phyloP scores from a whole-genome alignment of 2,329 filamentous ascomycete genomes.

The Penicillium sp. region DNA sequence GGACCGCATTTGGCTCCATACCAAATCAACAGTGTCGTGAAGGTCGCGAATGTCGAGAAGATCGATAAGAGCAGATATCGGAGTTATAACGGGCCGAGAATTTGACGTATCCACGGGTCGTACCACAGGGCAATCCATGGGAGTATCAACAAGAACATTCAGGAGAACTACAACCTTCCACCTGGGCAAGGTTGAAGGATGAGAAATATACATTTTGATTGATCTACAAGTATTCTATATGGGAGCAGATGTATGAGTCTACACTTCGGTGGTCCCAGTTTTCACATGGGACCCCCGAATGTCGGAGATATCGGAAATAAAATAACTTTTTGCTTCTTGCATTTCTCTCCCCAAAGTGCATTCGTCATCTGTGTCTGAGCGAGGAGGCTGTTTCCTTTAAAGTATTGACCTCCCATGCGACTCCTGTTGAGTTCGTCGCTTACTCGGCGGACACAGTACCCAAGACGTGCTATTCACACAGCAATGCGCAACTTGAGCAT shows the following conservation, averaged over 20 bases:
- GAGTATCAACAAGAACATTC: background rate
- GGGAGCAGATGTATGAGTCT: background rate
- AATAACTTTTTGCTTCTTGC: slow-evolving; percentile 9
- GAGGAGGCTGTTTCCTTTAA: slow-evolving; percentile 3
- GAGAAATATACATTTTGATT: background rate
- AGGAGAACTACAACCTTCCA: background rate
- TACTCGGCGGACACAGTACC: slow-evolving; percentile 15
- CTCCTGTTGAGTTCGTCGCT: slow-evolving; percentile 16
- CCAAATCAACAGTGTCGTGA: slow-evolving; percentile 10
- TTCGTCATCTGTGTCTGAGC: background rate
- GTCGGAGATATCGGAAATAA: slow-evolving; percentile 27
- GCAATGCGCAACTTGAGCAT: slow-evolving; percentile 36
- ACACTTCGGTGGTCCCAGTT: background rate
- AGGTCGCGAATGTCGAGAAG: slow-evolving; percentile 11
- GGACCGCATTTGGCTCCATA: slow-evolving; percentile 40
- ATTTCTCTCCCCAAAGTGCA: slow-evolving; percentile 3
- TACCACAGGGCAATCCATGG: background rate
- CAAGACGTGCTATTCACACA: slow-evolving; percentile 9
- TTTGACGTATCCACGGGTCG: background rate
- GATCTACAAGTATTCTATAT: background rate
- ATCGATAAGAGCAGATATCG: slow-evolving; percentile 26
- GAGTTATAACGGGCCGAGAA: slow-evolving; percentile 33
- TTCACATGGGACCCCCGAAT: slow-evolving; percentile 8
- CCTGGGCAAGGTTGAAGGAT: too few species aligned
- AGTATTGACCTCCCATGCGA: background rate